Percentiles rank a stretch among this genome's conserved stretches.
These are phyloP conservation scores for Rhizopus delemar DNA, from an alignment of 371 early-diverging fungal genomes.

Conservation along the genomic window DNA sequence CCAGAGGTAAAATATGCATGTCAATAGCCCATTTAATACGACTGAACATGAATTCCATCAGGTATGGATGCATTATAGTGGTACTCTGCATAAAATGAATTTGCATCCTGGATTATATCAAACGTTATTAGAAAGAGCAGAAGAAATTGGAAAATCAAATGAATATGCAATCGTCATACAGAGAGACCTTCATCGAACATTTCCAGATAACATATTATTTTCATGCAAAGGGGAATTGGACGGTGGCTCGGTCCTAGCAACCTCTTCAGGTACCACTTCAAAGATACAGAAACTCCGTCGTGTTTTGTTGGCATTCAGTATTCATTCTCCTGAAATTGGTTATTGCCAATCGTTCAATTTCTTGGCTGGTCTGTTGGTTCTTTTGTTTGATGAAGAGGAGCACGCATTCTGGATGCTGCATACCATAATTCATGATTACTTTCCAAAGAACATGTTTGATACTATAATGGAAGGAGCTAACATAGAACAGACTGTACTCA, in stretches of 20 bases:
- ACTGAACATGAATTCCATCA: slow-evolving; percentile 19
- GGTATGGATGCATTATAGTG: slow-evolving; percentile 84
- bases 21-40: neutral
- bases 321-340: slow-evolving; percentile 70
- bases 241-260: slow-evolving; percentile 31
- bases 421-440: slow-evolving; percentile 68
- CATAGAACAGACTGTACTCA: slow-evolving; percentile 75
- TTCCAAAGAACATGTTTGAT: slow-evolving; percentile 81
- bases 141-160: slow-evolving; percentile 47
- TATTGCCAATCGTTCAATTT: slow-evolving; percentile 88
- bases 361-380: slow-evolving; percentile 74
- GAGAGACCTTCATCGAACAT: slow-evolving; percentile 79
- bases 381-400: slow-evolving; percentile 76
- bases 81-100: slow-evolving; percentile 62
- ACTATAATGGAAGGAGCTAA: slow-evolving; percentile 77
- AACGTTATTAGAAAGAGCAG: slow-evolving; percentile 54
- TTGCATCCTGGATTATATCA: slow-evolving; percentile 63
- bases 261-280: slow-evolving; percentile 45
- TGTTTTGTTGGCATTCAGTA: slow-evolving; percentile 70
- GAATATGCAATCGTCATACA: slow-evolving; percentile 71
- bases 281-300: slow-evolving; percentile 67
- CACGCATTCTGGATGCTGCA: slow-evolving; percentile 83
- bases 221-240: slow-evolving; percentile 30
- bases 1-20: slow-evolving; percentile 48
- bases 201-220: slow-evolving; percentile 80